Evolutionary conservation across 176 grass and related monocot genomes (phyloP).

Genomic region (Cocos nucifera): DNA sequence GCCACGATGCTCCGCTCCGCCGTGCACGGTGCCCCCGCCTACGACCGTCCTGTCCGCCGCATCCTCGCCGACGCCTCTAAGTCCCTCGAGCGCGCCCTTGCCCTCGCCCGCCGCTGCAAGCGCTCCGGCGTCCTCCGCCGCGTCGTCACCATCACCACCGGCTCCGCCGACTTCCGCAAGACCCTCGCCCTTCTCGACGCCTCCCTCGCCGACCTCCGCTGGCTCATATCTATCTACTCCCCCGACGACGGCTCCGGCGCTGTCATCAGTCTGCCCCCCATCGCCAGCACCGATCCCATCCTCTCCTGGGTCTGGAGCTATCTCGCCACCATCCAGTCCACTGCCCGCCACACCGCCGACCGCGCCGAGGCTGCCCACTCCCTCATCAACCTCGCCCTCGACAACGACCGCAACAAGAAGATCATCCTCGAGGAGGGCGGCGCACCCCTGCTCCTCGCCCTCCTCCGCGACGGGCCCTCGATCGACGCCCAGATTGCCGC

Average conservation of each 20-base stretch:
- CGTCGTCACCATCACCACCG: neutral
- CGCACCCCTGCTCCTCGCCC: constrained; percentile 10
- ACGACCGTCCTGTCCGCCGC: neutral
- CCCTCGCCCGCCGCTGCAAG: constrained; percentile 9
- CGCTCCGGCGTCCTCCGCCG: neutral
- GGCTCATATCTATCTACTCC: constrained; percentile 9
- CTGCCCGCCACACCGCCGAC: neutral
- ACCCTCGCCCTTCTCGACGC: constrained; percentile 4
- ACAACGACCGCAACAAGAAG: constrained; percentile 17
- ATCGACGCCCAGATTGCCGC: constrained; percentile 17
- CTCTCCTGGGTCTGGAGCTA: constrained; percentile 15
- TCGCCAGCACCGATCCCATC: constrained; percentile 11
- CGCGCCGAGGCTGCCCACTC: neutral
- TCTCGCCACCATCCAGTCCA: constrained; percentile 1
- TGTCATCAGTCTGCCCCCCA: constrained; percentile 6
- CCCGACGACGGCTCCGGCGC: neutral
- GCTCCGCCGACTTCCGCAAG: constrained; percentile 5
- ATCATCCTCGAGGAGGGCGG: constrained; percentile 8
- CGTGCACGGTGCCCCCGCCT: neutral
- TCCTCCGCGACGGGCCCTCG: constrained; percentile 9
- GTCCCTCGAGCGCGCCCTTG: constrained; percentile 6
- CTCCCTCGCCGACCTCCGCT: constrained; percentile 10
- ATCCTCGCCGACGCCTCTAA: neutral
- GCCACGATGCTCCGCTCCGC: neutral
- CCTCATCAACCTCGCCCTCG: constrained; percentile 1